Percentiles rank a stretch among this genome's conserved stretches.
Evolutionary conservation across 495 filamentous ascomycete genomes (phyloP).

Genomic region (Cercophora newfieldiana): DNA sequence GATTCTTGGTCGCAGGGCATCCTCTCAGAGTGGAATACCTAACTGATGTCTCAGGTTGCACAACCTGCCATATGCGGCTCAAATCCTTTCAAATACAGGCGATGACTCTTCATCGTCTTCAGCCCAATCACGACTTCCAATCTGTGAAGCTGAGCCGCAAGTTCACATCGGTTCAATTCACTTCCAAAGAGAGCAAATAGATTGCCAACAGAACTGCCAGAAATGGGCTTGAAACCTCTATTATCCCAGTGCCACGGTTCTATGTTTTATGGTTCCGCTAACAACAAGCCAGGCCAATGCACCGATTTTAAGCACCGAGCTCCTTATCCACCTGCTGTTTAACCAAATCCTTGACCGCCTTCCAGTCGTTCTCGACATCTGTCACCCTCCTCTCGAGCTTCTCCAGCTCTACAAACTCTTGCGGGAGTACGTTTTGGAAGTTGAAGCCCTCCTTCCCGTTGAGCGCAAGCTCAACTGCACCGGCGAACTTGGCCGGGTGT

Average conservation of each 20-base stretch:
- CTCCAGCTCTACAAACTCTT: constrained; percentile 74
- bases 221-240: background rate
- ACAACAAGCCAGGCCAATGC: background rate
- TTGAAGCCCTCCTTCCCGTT: constrained; percentile 63
- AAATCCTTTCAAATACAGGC: background rate
- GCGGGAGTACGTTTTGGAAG: constrained; percentile 74
- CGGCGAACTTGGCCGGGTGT: constrained; percentile 89
- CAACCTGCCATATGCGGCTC: background rate
- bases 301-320: constrained; percentile 26
- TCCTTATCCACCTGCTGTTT: constrained; percentile 57
- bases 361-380: constrained; percentile 52
- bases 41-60: too few relatives aligned
- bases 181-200: too few relatives aligned
- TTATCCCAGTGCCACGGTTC: background rate
- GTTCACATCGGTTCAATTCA: too few relatives aligned
- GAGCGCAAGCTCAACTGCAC: constrained; percentile 75
- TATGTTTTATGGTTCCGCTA: background rate
- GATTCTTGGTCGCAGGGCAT: too few relatives aligned
- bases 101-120: background rate
- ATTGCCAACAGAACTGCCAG: too few relatives aligned
- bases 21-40: too few relatives aligned
- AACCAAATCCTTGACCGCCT: constrained; percentile 54
- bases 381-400: constrained; percentile 62
- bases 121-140: too few relatives aligned
- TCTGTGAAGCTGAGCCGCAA: too few relatives aligned